Base-by-base conservation (phyloP, 1,284 basidiomycete genomes). In the Athelia psychrophila region DNA sequence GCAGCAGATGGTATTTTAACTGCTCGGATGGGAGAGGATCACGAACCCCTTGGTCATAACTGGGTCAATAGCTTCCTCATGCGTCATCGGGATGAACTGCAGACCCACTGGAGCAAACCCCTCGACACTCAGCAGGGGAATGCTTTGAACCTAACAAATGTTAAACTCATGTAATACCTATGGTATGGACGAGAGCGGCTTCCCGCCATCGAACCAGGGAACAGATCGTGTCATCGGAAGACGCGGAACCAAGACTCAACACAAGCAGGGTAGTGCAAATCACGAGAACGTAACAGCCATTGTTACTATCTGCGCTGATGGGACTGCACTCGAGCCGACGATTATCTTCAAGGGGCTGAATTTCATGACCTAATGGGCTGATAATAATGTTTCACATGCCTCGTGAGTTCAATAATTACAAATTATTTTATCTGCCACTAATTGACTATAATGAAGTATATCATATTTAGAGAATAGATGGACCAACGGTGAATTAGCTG, bases 291-390 rank as follows among this genome's bases (percentile, higher is more conserved):
- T 70, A 15, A 72, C 69, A 3, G 66, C 59, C 3, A 51, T 72
- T 19, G 63, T 67, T 8, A 67, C 65, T 4, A 72, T 73, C 44
- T 69, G 65, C 53, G 66, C 65, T 0, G 66, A 71, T 58, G 67
- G 68, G 3, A 62, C 63, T 4, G 47, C 50, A 1, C 45, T 67
- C 2, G 38, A 51, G 10, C 68, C 69, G 1, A 63, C 61, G 6
- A 59, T 72, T 4, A 69, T 74, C 50, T 73, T 67, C 60, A 73
- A 73, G 48, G 71, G 65, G 1, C 57, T 69, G 48, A 57, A 66
- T n/a, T 55, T 70, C 33, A 55, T 57, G 52, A 47, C 50, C 30
- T 60, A 53, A 25, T 73, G 68, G 67, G 48, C 44, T 2, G 48
- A 64, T 23, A 56, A 64, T 30, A 68, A 70, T 56, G 45, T 62